phyloP scores from a whole-genome alignment of 208 protist species.

The Porcisia deanei region DNA sequence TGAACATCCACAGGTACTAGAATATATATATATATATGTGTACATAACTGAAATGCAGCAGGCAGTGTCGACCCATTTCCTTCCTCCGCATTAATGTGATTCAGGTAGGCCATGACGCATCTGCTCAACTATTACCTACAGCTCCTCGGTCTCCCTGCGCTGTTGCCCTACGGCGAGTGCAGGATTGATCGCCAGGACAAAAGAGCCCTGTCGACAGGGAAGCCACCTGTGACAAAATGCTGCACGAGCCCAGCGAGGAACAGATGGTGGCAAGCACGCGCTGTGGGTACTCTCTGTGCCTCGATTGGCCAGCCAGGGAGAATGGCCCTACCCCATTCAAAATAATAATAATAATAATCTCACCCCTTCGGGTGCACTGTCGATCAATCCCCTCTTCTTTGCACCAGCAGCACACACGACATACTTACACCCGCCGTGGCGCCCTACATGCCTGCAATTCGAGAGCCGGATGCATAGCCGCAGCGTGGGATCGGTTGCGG shows the following conservation, averaged over 20 bases:
- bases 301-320: constrained; percentile 27
- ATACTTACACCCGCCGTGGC: constrained; percentile 23
- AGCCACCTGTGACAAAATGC: constrained; percentile 11
- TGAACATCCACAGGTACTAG: constrained; percentile 17
- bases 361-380: too few relatives aligned
- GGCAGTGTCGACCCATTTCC: not conserved
- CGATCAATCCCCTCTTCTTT: too few relatives aligned
- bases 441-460: too few relatives aligned
- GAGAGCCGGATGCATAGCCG: not conserved
- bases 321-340: constrained; percentile 14
- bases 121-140: constrained; percentile 27
- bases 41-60: not conserved
- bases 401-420: constrained; percentile 31
- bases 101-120: constrained; percentile 14
- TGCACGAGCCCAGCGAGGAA: constrained; percentile 11
- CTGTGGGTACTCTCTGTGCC: not conserved
- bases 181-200: constrained; percentile 12
- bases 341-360: too few relatives aligned
- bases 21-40: not conserved
- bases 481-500: not conserved
- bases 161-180: constrained; percentile 22
- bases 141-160: constrained; percentile 17
- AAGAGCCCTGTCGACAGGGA: constrained; percentile 16
- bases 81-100: constrained; percentile 11
- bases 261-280: not conserved